Conservation (phyloP, 2,329 filamentous ascomycete genomes). For the Raffaelea ambrosiae region DNA sequence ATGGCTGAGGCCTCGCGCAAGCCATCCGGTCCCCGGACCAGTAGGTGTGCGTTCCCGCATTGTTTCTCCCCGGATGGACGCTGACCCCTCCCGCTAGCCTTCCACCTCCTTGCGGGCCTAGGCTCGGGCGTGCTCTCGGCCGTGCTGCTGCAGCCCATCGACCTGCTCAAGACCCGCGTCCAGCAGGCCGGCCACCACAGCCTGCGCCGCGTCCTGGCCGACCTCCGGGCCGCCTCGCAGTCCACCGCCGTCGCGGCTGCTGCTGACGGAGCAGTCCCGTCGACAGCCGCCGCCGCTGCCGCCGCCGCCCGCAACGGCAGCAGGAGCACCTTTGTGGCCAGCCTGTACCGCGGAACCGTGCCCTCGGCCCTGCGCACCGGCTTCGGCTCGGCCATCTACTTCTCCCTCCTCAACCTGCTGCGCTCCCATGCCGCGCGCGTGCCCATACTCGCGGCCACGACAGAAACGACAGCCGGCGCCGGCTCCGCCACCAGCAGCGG, state of each 20-base stretch:
- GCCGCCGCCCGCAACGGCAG: not conserved
- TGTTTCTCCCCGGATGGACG: not conserved
- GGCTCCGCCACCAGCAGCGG: constrained; percentile 24
- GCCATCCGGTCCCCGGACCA: constrained; percentile 22
- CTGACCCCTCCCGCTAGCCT: constrained; percentile 36
- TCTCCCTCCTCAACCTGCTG: constrained; percentile 76
- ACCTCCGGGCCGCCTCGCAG: constrained; percentile 45
- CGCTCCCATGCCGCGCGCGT: constrained; percentile 56
- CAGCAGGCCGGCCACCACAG: constrained; percentile 74
- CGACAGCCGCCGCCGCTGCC: not conserved
- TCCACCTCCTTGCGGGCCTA: constrained; percentile 84
- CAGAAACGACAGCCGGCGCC: constrained; percentile 1
- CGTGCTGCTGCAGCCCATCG: constrained; percentile 85
- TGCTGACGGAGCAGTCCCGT: too few species aligned
- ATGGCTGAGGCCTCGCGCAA: constrained; percentile 26
- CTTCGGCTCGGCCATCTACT: constrained; percentile 88
- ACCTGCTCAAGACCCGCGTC: constrained; percentile 91
- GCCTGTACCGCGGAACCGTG: constrained; percentile 86
- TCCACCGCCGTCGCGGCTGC: not conserved
- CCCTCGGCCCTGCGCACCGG: constrained; percentile 92
- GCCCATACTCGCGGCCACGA: constrained; percentile 21
- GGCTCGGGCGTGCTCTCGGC: constrained; percentile 81
- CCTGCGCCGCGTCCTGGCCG: constrained; percentile 58
- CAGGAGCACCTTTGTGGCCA: constrained; percentile 28
- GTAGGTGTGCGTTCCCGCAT: constrained; percentile 13